phyloP scores from a whole-genome alignment of 371 early-diverging fungal species.

The Lichtheimia ornata region DNA sequence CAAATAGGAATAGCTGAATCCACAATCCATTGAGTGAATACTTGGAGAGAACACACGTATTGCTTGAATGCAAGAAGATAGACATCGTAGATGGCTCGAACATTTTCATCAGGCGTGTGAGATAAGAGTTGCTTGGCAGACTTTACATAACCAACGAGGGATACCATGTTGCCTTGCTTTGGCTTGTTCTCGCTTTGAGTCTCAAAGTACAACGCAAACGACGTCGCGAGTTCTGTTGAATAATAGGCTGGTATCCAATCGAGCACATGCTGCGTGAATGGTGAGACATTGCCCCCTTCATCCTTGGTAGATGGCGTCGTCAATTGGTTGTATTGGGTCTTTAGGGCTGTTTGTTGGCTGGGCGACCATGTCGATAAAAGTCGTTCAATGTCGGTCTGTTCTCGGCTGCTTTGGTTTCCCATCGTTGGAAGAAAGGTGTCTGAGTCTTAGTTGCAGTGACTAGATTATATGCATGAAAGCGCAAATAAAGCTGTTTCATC shows the following conservation, averaged over 20 bases:
- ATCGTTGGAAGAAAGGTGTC: neutral
- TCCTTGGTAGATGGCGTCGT: neutral
- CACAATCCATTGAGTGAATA: conserved; percentile 26
- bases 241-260: no score
- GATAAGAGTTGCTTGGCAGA: neutral
- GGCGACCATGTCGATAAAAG: conserved; percentile 11
- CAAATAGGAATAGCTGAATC: conserved; percentile 29
- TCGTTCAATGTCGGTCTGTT: neutral
- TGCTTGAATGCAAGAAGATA: conserved; percentile 15
- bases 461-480: no score
- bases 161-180: neutral
- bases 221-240: neutral
- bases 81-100: neutral
- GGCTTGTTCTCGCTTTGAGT: neutral
- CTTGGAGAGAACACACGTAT: conserved; percentile 17
- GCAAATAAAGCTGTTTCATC: no score
- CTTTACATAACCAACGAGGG: no score
- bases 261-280: no score
- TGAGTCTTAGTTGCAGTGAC: no score
- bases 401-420: conserved; percentile 23
- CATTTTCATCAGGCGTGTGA: neutral
- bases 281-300: neutral
- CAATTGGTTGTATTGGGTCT: conserved; percentile 11
- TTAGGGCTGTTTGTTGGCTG: conserved; percentile 16
- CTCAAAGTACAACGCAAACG: neutral